Percentiles rank a stretch among this genome's conserved stretches.
Evolutionary conservation across 306 rosid species (phyloP).

Genomic region (Lathyrus sativus): DNA sequence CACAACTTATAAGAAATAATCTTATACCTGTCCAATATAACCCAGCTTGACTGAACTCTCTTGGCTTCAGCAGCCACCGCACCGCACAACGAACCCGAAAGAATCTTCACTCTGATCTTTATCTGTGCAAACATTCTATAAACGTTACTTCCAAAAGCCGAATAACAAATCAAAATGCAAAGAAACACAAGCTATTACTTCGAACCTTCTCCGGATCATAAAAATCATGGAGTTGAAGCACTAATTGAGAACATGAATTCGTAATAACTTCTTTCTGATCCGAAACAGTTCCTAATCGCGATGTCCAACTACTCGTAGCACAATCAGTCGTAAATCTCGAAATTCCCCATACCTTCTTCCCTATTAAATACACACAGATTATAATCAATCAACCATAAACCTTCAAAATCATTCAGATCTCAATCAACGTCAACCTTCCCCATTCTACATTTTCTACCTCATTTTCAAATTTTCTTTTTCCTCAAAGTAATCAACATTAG

Average conservation of each 20-base stretch:
- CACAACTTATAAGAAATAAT: slow-evolving; percentile 30
- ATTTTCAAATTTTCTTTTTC: neutral
- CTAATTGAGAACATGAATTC: slow-evolving; percentile 83
- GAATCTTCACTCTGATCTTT: slow-evolving; percentile 77
- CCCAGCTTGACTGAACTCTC: slow-evolving; percentile 91
- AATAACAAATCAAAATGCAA: slow-evolving; percentile 13
- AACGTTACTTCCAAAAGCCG: slow-evolving; percentile 28
- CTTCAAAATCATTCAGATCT: slow-evolving; percentile 38
- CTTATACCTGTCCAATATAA: slow-evolving; percentile 82
- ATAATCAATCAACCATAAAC: slow-evolving; percentile 33
- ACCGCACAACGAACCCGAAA: slow-evolving; percentile 60
- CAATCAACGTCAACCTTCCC: neutral
- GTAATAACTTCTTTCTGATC: slow-evolving; percentile 79
- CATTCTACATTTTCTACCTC: neutral
- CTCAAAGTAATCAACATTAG: slow-evolving; percentile 10
- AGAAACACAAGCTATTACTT: neutral
- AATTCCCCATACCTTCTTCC: slow-evolving; percentile 68
- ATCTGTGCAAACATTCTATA: slow-evolving; percentile 52
- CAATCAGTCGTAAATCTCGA: slow-evolving; percentile 77
- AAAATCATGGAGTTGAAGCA: slow-evolving; percentile 75
- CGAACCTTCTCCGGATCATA: slow-evolving; percentile 84
- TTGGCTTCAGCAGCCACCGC: slow-evolving; percentile 84
- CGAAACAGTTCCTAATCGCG: slow-evolving; percentile 55
- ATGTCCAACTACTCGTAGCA: slow-evolving; percentile 55
- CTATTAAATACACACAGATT: slow-evolving; percentile 48